Base-by-base conservation (phyloP, 1,284 basidiomycete genomes). In the Heliocybe sulcata region DNA sequence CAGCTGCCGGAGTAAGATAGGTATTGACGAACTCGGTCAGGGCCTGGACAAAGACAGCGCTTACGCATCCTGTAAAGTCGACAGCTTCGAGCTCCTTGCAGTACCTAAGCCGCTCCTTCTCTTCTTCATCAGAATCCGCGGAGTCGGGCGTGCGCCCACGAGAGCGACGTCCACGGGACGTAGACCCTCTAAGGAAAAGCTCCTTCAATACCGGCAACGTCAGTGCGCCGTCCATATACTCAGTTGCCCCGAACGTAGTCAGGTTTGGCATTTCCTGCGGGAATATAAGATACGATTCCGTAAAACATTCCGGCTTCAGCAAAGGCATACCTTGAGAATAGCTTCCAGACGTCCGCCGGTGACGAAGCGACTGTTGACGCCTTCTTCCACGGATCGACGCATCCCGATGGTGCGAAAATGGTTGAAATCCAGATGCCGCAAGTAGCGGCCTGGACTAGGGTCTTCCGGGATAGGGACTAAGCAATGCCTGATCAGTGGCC, bases 401-500 rank as follows among this genome's bases (percentile, higher is more conserved):
- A 97, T 92, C 0, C 95, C 95, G 58, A 96, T 94, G 20, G 94
- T 95, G 31, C 93, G 84, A 73, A 96, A 98, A 65, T 94, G 90
- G 63, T 92, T 94, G 66, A 98, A 98, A 64, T 92, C 90, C 16
- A 94, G 73, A 64, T 90, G 87, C 35, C 79, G 83, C 29, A 92
- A 81, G 64, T 85, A 84, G 20, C 86, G 81, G 42, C 90, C 90
- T 1, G 89, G 89, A 47, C 83, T 79, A 22, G 85, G 80, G 65
- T 91, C 87, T 57, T 81, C 73, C n/a, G 85, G 77, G 0, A 77
- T 76, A 45, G 87, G 87, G 38, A 92, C 89, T 92, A 63, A n/a
- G n/a, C n/a, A 1, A 58, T 54, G 52, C 33, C 47, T 23, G 16
- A 51, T 35, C 45, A 57, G 16, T n/a, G n/a, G n/a, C n/a, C n/a